These are phyloP conservation scores for Leucosporidium creatinivorum DNA, from an alignment of 768 basidiomycete species.

Conservation along the genomic window DNA sequence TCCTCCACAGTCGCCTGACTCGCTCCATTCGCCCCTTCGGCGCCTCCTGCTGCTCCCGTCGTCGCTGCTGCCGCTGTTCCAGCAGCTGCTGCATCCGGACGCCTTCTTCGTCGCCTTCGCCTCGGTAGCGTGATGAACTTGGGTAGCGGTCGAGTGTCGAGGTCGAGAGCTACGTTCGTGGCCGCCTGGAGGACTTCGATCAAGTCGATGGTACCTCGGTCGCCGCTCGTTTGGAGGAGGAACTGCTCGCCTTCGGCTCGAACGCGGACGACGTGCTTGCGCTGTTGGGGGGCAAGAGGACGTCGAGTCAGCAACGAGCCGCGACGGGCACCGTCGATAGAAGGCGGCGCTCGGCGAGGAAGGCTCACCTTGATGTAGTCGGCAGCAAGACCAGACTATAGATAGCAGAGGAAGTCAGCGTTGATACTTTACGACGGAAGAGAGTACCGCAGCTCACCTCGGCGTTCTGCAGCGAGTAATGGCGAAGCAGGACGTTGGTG, in stretches of 20 bases:
- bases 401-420: slow-evolving; percentile 47
- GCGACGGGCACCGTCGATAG: too few species aligned
- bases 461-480: slow-evolving; percentile 37
- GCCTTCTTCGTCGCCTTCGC: slow-evolving; percentile 26
- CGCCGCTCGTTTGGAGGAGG: slow-evolving; percentile 76
- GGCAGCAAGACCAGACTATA: slow-evolving; percentile 78
- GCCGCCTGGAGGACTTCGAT: slow-evolving; percentile 88
- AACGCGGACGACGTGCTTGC: slow-evolving; percentile 86
- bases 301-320: too few species aligned
- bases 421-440: too few species aligned
- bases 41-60: not conserved
- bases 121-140: slow-evolving; percentile 38
- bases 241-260: slow-evolving; percentile 95
- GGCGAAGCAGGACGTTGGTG: slow-evolving; percentile 32
- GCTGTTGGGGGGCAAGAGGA: slow-evolving; percentile 32
- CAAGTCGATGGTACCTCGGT: slow-evolving; percentile 82
- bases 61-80: not conserved
- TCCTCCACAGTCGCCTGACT: not conserved
- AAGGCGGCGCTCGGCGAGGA: too few species aligned
- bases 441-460: too few species aligned
- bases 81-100: slow-evolving; percentile 8
- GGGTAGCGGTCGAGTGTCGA: slow-evolving; percentile 64
- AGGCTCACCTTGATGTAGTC: slow-evolving; percentile 67
- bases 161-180: slow-evolving; percentile 80
- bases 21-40: not conserved